These are phyloP conservation scores for Hyaloscypha hepaticicola DNA, from an alignment of 495 filamentous ascomycete species.

Conservation along the genomic window DNA sequence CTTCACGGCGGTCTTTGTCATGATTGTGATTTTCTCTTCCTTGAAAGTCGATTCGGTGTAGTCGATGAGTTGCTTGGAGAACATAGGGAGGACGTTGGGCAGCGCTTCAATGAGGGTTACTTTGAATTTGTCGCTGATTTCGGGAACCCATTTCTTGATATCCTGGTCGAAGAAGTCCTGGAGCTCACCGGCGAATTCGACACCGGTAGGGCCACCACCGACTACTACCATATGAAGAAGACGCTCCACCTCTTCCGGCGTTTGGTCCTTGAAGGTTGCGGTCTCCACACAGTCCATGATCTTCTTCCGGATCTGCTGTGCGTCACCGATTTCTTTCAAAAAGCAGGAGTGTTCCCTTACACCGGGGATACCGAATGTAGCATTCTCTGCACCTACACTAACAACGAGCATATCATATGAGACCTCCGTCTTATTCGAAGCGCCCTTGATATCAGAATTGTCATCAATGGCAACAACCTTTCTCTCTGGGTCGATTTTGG, in stretches of 20 bases:
- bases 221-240: constrained; percentile 99
- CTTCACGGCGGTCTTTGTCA: constrained; percentile 99
- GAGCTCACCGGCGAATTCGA: constrained; percentile 96
- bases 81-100: constrained; percentile 97
- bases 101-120: constrained; percentile 97
- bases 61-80: constrained; percentile 98
- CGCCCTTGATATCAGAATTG: constrained; percentile 89
- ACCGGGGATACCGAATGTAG: constrained; percentile 96
- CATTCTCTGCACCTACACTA: constrained; percentile 96
- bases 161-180: constrained; percentile 99
- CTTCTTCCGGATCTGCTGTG: constrained; percentile 91
- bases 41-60: constrained; percentile 99
- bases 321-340: constrained; percentile 95
- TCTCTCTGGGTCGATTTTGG: constrained; percentile 90
- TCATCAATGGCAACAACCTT: constrained; percentile 87
- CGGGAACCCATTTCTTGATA: constrained; percentile 95
- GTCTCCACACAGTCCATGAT: constrained; percentile 99
- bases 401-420: constrained; percentile 98
- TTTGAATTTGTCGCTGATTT: constrained; percentile 89
- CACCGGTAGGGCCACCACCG: constrained; percentile 94
- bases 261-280: constrained; percentile 96
- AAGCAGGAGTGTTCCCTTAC: constrained; percentile 96
- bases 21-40: constrained; percentile 95
- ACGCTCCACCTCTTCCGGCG: constrained; percentile 84
- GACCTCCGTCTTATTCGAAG: constrained; percentile 78